Evolutionary conservation across 140 eudicot genomes (phyloP), one percentile per base, ranked within the genome.

Genomic region (Anethum foeniculum): DNA sequence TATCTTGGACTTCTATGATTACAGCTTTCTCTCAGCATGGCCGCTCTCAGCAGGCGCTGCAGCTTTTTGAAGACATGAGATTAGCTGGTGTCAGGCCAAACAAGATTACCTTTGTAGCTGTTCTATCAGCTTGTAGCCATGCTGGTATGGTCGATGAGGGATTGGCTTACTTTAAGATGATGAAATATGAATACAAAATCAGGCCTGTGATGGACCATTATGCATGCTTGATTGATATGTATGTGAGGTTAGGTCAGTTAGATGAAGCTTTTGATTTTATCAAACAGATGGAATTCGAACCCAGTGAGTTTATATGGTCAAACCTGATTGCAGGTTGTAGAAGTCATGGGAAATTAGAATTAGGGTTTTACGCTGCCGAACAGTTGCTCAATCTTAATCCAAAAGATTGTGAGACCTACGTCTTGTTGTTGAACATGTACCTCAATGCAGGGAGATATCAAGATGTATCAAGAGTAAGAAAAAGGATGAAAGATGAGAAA

Each of bases 1-100:
- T 92, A 79, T 91, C 98, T 36, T 94, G 97, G 97, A 94, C 98
- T 58, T 84, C 97, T 18, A 94, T 94, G 98, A 92, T 94, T 34
- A 85, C 93, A 1, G 96, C 91, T 16, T 92, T 90, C 78, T 90
- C 96, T 41, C 97, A 90, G 49, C 92, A 94, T 73, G 97, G 98
- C 30, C 79, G 39, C 81, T 67, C 88, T 27, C 85, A 77, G 54
- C 88, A 89, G 16, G 97, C 98, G 27, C 76, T 94, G 81, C 90
- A 90, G 83, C 91, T 94, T 23, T 94, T 94, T 56, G 86, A 85
- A 51, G 97, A 92, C 81, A 94, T 94, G 98, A 87, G 90, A 80
- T 79, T 87, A 32, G 86, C 93, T 7, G 97, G 97, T 10, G 92
- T 88, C 62, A 83, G 87, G 81, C 98, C 98, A 28, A 94, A 94